Evolutionary conservation across 306 rosid species (phyloP), one percentile per base, ranked within the genome.

Genomic region (Calophaca sinica): DNA sequence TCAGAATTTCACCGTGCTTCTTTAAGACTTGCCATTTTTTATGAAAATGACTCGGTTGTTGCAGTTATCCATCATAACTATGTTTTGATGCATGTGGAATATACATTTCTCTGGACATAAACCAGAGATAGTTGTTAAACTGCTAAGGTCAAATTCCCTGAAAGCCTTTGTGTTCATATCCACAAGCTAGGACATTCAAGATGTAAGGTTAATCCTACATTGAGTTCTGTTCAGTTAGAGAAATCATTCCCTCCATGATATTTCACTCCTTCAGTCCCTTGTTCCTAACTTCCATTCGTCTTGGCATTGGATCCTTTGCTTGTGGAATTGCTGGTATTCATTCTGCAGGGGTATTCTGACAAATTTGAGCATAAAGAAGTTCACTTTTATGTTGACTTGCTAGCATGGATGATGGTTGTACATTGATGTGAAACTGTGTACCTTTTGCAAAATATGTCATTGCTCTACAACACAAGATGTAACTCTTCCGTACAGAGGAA

Each of bases 1-100:
- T 32, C 66, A 29, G 76, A 20, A 14, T 41, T 54, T 86, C 31
- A 48, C 51, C 1, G 38, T 76, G 28, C 44, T 84, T 74, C 46
- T 71, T 28, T 66, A 62, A 68, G 70, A 62, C 58, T 6, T 46
- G 39, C 66, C 79, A 36, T 64, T 45, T 54, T 20, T 15, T 62
- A 51, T 62, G 82, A 39, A 61, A 63, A 50, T 74, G 59, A 50
- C 58, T 13, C 29, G 57, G 45, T 44, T 29, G 9, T 28, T 70
- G 54, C 13, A 4, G 51, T 32, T 28, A 68, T 69, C 39, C 75
- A 57, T 65, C 36, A 41, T 41, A 49, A 48, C 46, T 20, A 20
- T 20, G 1, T 20, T 20, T 20, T 20, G 10, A 20, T 72, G 49
- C 38, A 11, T 32, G 62, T 20, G 26, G 26, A 20, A 20, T 1